Base-by-base conservation (phyloP, 768 basidiomycete genomes). In the Strobilomyces dryophilus region DNA sequence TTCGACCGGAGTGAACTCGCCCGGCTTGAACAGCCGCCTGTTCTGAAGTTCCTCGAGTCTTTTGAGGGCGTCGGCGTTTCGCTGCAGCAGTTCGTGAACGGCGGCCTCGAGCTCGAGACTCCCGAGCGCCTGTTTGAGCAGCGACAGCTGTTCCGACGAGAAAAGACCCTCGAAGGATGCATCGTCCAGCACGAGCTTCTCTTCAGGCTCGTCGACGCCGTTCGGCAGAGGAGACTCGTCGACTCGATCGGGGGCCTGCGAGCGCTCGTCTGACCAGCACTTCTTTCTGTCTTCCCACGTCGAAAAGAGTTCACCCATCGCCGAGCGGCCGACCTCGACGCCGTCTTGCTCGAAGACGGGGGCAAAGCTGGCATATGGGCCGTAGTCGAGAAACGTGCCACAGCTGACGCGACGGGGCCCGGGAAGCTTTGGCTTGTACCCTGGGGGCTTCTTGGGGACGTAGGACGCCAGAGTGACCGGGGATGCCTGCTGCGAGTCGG, bases 381-480 rank as follows among this genome's bases (percentile, higher is more conserved):
- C 91, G 61, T 92, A 92, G 67, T 93, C 87, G 8, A 93, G 73
- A 64, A 92, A 92, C 0, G 76, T 68, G 49, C 87, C 88, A 26
- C 82, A 76, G 41, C 81, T 78, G 35, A 90, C 67, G 24, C 75
- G 76, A 40, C 86, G 80, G 15, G 81, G 73, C 0, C 74, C 67
- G 1, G 79, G 77, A 21, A 76, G 67, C 35, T 74, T 71, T 57
- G 73, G 69, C 59, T 73, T 74, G 52, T 72, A 66, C 49, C 71
- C 64, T 41, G 72, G 63, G 4, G 77, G 70, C 47, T 72, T 75
- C 57, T 73, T 71, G 36, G 74, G 67, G 47, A 75, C 73, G 49
- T 86, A 87, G 15, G 82, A 76, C n/a, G 74, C 82, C 20, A 92
- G 73, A 6, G 80, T 84, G 18, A 79, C 72, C 51, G 59, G 46